These are phyloP conservation scores for Tylopilus intermedius DNA, from an alignment of 768 basidiomycete genomes.

Conservation along the genomic window DNA sequence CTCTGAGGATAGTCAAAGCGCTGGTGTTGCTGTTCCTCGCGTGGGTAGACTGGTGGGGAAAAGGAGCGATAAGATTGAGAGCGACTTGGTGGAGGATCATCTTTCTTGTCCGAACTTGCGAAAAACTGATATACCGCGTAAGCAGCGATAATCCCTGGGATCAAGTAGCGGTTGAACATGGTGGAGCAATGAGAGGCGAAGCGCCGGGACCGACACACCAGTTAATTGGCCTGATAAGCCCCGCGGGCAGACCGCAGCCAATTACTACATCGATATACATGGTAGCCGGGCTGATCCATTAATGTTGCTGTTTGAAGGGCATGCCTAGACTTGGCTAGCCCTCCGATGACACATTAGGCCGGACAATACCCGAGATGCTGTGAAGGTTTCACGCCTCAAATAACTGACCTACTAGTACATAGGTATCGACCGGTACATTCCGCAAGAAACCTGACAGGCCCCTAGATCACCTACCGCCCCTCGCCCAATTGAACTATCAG, in stretches of 20 bases:
- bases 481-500: conserved; percentile 54
- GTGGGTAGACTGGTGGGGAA: neutral
- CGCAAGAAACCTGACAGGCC: neutral
- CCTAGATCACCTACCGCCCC: neutral
- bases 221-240: neutral
- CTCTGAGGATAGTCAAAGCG: too few relatives aligned
- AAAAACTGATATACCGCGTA: conserved; percentile 13
- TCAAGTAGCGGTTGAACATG: conserved; percentile 8
- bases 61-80: neutral
- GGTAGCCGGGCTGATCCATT: too few relatives aligned
- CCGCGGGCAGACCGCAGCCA: too few relatives aligned
- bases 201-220: neutral
- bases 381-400: too few relatives aligned
- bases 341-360: too few relatives aligned
- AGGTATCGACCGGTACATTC: neutral
- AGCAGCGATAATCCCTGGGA: conserved; percentile 9
- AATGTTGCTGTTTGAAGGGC: too few relatives aligned
- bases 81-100: neutral
- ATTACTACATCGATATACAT: too few relatives aligned
- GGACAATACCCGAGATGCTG: too few relatives aligned
- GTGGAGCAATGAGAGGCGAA: neutral
- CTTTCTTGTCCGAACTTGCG: neutral
- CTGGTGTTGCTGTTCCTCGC: too few relatives aligned
- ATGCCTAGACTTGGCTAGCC: too few relatives aligned
- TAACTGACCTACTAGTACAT: too few relatives aligned